Base-by-base conservation (phyloP, 306 rosid species). In the Abrus pulchellus region DNA sequence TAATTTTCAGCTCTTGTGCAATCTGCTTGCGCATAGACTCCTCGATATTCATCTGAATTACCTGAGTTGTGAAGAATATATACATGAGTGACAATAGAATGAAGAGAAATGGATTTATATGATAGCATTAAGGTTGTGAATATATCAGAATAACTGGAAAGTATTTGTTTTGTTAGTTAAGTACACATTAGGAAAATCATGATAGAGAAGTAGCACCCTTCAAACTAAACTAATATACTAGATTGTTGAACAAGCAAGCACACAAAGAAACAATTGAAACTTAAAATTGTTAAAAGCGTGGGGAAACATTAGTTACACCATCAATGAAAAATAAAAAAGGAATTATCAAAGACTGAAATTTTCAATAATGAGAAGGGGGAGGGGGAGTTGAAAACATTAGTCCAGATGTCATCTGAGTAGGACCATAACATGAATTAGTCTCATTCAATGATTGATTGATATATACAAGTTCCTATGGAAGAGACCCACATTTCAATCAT, bases 1-100 rank as follows among this genome's bases (percentile, higher is more conserved):
- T 93, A 83, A 96, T 96, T 87, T 89, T 96, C 91, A 96, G 87
- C 82, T 96, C 99, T 68, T 92, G 89, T 20, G 92, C 99, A 75
- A 96, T 89, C 90, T 71, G 98, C 88, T 28, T 96, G 85, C 97
- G 92, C 72, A 74, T 52, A 72, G 97, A 81, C 91, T 96, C 99
- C 80, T 92, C 97, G 45, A 93, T 88, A 68, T 87, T 89, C 99
- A 96, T 90, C 85, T 92, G 97, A 88, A 96, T 92, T 53, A 88
- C 87, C 99, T 96, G 92, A 76, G 83, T 61, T 38, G 59, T 9
- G 75, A 79, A 82, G 49, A 68, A 80, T 32, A 48, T 59, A 86
- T 50, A 64, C 60, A 70, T 76, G 29, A 86, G 74, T 33, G 71
- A 73, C 27, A 76, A 29, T 55, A 54, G 60, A 76, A 66, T 68